These are phyloP conservation scores for Suhomyces pyralidae DNA, from an alignment of 805 yeast genomes.

Conservation along the genomic window DNA sequence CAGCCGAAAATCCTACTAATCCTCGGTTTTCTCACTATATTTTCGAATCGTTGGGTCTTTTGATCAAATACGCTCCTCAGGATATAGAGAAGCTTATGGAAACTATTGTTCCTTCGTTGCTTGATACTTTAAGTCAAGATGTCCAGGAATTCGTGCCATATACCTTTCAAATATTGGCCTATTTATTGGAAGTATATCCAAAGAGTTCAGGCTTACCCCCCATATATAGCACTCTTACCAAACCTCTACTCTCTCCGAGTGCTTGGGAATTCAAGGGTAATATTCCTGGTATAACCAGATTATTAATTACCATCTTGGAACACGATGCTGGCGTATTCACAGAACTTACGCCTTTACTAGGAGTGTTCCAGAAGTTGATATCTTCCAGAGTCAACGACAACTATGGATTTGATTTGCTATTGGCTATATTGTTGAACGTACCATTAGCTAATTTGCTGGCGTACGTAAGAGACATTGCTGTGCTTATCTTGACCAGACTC, in stretches of 20 bases:
- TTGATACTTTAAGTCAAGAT: conserved; percentile 71
- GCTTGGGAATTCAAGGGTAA: conserved; percentile 94
- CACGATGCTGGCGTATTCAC: conserved; percentile 44
- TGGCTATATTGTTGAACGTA: conserved; percentile 58
- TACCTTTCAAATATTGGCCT: conserved; percentile 85
- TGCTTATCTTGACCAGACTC: conserved; percentile 73
- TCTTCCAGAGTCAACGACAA: conserved; percentile 79
- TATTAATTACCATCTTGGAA: conserved; percentile 63
- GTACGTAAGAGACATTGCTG: conserved; percentile 68
- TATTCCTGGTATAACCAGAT: conserved; percentile 86
- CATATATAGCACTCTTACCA: conserved; percentile 61
- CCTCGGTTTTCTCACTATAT: conserved; percentile 89
- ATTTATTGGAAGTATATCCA: conserved; percentile 62
- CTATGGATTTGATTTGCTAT: conserved; percentile 82
- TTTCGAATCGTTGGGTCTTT: conserved; percentile 82
- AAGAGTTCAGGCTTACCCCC: conserved; percentile 52
- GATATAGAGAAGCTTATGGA: conserved; percentile 38
- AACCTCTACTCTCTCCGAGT: conserved; percentile 83
- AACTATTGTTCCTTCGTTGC: conserved; percentile 61
- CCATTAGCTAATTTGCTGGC: conserved; percentile 49
- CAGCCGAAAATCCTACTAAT: conserved; percentile 88
- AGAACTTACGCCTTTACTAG: conserved; percentile 72
- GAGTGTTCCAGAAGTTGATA: conserved; percentile 93
- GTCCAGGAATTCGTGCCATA: conserved; percentile 94
- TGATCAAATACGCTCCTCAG: conserved; percentile 51